Evolutionary conservation across 225 moss, liverwort and hornwort genomes (phyloP).

Genomic region (Takakia lepidozioides): DNA sequence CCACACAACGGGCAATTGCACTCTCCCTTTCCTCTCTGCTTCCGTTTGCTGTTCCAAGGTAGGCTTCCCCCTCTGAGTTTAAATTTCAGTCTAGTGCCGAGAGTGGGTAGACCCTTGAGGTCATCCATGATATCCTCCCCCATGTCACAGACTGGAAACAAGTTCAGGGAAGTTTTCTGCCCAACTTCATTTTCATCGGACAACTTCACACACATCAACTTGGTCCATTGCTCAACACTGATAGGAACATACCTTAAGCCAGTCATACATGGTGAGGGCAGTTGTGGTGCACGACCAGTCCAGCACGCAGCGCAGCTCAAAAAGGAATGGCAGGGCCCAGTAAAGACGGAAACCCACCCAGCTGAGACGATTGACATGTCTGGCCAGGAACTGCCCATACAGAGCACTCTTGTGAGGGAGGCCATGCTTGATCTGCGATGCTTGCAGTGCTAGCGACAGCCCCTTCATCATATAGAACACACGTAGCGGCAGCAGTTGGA

Average conservation of each 20-base stretch:
- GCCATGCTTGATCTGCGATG: constrained; percentile 33
- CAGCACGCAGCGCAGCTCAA: constrained; percentile 40
- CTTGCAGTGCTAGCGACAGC: constrained; percentile 28
- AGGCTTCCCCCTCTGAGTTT: too few species aligned
- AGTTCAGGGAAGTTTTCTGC: too few species aligned
- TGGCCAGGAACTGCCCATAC: constrained; percentile 31
- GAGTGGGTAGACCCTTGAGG: too few species aligned
- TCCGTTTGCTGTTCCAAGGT: too few species aligned
- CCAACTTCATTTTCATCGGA: too few species aligned
- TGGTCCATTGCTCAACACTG: too few species aligned
- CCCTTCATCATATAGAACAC: constrained; percentile 32
- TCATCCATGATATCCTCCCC: too few species aligned
- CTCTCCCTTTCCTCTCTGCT: too few species aligned
- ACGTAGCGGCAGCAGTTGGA: constrained; percentile 17
- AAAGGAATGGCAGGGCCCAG: constrained; percentile 30
- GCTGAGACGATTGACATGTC: constrained; percentile 20
- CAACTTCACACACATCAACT: too few species aligned
- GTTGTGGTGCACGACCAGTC: constrained; percentile 47
- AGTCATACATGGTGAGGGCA: constrained; percentile 36
- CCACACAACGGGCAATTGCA: too few species aligned
- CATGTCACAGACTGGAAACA: too few species aligned
- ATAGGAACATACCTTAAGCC: constrained; percentile 24
- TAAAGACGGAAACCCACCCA: constrained; percentile 32
- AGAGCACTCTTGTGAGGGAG: constrained; percentile 34
- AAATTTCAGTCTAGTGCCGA: too few species aligned